Base-by-base conservation (phyloP, 2,329 filamentous ascomycete species). In the Fusarium denticulatum region DNA sequence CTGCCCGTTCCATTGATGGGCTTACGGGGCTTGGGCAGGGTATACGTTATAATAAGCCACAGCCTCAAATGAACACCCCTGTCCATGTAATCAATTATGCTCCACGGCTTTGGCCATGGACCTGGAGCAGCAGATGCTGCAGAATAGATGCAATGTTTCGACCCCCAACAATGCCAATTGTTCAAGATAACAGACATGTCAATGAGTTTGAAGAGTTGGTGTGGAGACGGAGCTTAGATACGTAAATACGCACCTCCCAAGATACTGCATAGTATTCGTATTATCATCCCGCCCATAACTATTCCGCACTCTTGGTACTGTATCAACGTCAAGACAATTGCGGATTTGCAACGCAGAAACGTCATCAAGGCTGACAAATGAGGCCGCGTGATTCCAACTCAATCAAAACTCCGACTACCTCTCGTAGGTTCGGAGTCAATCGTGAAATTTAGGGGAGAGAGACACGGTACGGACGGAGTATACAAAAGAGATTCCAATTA, bases 11-110 rank as follows among this genome's bases (percentile, higher is more conserved):
- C 20, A 22, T 55, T 43, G 39, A 37, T 59, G 53, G 66, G 70
- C 70, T 73, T 73, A 72, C 56, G 70, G 61, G 70, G 70, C 53
- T 61, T 69, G 64, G 68, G 28, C 52, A 74, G 43, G 68, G 66
- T 60, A 64, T 39, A 65, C 63, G 60, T 50, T 59, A 37, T 50
- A 63, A 59, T 76, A 69, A 76, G 73, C 73, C 73, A 76, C 73
- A 76, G 73, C 73, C 73, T 56, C 71, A 59, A 68, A 53, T n/a
- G 49, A 52, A 58, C 45, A 50, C 63, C 67, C 67, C 52, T 66
- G 58, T 62, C 36, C 66, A 49, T 72, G 69, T 50, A 60, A 56
- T 60, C 56, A 26, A 26, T 45, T 22, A 30, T 68, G 24, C 26
- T 68, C 36, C 68, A 67, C 40, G 67, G 68, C 40, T 55, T 30